Evolutionary conservation across 768 basidiomycete genomes (phyloP).

Genomic region (Serendipita vermifera): DNA sequence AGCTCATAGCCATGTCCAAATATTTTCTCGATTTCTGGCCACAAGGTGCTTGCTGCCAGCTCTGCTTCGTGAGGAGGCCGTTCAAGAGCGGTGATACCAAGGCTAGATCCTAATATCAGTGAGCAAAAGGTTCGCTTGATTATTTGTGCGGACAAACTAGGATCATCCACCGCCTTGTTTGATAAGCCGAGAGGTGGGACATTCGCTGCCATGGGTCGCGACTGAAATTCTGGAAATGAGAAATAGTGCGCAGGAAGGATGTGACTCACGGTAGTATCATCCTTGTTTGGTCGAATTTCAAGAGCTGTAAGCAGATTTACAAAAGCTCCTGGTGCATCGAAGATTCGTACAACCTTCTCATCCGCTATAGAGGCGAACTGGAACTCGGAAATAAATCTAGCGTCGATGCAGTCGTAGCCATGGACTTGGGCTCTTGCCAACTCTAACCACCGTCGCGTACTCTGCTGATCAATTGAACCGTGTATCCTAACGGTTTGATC

Average conservation of each 20-base stretch:
- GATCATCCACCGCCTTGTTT: constrained; percentile 68
- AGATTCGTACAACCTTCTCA: constrained; percentile 89
- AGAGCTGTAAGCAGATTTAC: constrained; percentile 43
- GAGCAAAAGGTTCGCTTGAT: too few relatives aligned
- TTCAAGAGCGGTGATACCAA: not conserved
- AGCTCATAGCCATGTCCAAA: constrained; percentile 99
- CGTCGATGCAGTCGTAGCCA: constrained; percentile 83
- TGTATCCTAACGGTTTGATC: constrained; percentile 93
- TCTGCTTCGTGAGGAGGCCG: constrained; percentile 72
- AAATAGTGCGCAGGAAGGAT: not conserved
- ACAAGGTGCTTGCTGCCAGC: constrained; percentile 72
- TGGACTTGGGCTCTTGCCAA: constrained; percentile 89
- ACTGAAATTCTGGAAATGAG: constrained; percentile 30
- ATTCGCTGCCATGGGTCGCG: constrained; percentile 63
- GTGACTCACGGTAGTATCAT: constrained; percentile 23
- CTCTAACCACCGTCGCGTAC: constrained; percentile 57
- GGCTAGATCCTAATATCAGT: too few relatives aligned
- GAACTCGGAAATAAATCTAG: constrained; percentile 58
- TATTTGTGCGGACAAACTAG: constrained; percentile 29
- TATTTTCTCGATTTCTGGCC: constrained; percentile 94
- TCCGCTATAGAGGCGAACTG: constrained; percentile 87
- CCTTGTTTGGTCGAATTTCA: constrained; percentile 35
- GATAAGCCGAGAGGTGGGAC: constrained; percentile 91
- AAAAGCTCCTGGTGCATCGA: constrained; percentile 79
- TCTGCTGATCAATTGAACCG: constrained; percentile 33